Evolutionary conservation across 2,329 filamentous ascomycete species (phyloP).

Genomic region (Cryoendolithus antarcticus): DNA sequence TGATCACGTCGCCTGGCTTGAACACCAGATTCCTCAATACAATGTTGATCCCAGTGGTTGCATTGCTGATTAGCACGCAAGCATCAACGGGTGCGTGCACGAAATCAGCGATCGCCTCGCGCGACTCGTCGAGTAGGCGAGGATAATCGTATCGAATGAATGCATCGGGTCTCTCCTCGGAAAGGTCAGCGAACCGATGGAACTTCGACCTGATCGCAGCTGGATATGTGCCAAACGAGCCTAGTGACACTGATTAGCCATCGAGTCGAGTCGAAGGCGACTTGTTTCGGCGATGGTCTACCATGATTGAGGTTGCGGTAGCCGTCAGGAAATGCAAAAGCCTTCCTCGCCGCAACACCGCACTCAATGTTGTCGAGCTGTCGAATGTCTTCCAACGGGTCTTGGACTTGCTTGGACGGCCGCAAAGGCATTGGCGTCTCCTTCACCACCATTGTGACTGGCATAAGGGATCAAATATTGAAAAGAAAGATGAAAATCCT

Average conservation of each 20-base stretch:
- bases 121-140: slow-evolving; percentile 49
- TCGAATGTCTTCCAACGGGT: slow-evolving; percentile 4
- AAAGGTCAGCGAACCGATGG: slow-evolving; percentile 50
- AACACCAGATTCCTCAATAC: slow-evolving; percentile 65
- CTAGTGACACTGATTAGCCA: slow-evolving; percentile 25
- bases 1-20: slow-evolving; percentile 58
- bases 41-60: slow-evolving; percentile 65
- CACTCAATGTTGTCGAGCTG: slow-evolving; percentile 15
- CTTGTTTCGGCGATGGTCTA: slow-evolving; percentile 24
- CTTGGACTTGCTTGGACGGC: not conserved
- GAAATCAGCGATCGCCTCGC: slow-evolving; percentile 50
- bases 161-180: slow-evolving; percentile 58
- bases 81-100: slow-evolving; percentile 54
- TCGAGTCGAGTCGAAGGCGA: not conserved
- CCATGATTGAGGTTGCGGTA: slow-evolving; percentile 71
- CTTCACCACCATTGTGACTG: not conserved
- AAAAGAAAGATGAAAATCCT: too few relatives aligned
- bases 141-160: slow-evolving; percentile 64
- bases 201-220: slow-evolving; percentile 45
- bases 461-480: too few relatives aligned
- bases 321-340: slow-evolving; percentile 56
- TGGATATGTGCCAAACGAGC: slow-evolving; percentile 72
- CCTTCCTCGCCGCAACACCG: slow-evolving; percentile 37
- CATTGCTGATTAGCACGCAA: slow-evolving; percentile 69
- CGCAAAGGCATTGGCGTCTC: not conserved